Conservation (phyloP, 768 basidiomycete species). For the Agrocybe chaxingu region DNA sequence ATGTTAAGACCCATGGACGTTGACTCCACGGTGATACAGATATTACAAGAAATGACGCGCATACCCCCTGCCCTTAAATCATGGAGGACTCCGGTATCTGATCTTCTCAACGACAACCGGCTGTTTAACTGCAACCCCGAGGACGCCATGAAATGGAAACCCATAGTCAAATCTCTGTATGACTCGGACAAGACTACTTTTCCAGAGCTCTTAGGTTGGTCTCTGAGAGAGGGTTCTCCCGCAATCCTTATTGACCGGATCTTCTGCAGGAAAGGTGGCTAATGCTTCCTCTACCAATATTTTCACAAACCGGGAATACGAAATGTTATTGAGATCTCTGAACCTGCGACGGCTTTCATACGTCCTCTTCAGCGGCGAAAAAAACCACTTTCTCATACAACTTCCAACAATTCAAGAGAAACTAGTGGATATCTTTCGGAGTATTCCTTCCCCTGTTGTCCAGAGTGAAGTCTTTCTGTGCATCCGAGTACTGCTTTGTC, state of each 20-base stretch:
- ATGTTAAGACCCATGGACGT: constrained; percentile 70
- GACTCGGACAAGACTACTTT: constrained; percentile 86
- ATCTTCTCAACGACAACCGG: constrained; percentile 81
- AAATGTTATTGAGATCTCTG: constrained; percentile 82
- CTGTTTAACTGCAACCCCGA: constrained; percentile 75
- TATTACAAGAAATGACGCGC: constrained; percentile 76
- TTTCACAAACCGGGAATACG: constrained; percentile 93
- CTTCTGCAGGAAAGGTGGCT: constrained; percentile 62
- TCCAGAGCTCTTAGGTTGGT: constrained; percentile 73
- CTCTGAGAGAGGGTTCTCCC: constrained; percentile 22
- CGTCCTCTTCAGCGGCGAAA: constrained; percentile 81
- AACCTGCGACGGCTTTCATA: constrained; percentile 87
- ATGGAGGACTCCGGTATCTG: constrained; percentile 79
- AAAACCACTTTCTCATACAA: constrained; percentile 87
- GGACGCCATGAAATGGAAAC: constrained; percentile 65
- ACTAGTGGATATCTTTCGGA: constrained; percentile 87
- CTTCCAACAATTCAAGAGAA: constrained; percentile 96
- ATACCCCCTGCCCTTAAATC: constrained; percentile 76
- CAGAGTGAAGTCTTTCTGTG: constrained; percentile 95
- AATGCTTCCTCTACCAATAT: constrained; percentile 91
- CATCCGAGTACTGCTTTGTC: constrained; percentile 85
- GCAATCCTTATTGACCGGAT: constrained; percentile 20
- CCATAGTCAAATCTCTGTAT: constrained; percentile 75
- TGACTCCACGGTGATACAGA: constrained; percentile 60
- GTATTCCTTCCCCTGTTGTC: constrained; percentile 75